Evolutionary conservation across 2,329 filamentous ascomycete species (phyloP), one percentile per base, ranked within the genome.

Genomic region (Colletotrichum liriopes): DNA sequence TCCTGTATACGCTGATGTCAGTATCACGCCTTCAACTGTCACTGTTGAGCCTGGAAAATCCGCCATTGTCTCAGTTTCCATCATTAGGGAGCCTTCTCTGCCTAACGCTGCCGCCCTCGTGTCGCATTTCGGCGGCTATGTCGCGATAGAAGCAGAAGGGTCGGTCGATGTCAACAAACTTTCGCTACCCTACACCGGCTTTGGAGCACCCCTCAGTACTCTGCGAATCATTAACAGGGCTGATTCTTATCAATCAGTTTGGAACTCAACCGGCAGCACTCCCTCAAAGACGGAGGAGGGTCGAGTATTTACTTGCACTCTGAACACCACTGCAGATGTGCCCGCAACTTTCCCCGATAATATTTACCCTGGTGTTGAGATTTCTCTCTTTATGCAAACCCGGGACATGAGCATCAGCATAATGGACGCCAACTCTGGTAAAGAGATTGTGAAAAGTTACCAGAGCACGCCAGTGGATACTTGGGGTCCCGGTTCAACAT

Each of bases 61-160:
- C 1, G 52, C 73, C 0, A 60, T 45, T n/a, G 73, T 79, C 47
- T 75, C 74, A 9, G 74, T 78, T 16, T 71, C 74, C 1, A 5
- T 72, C 16, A 62, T 77, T 8, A 70, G 60, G 5, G 54, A 58
- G 32, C 61, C 71, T 2, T 58, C 16, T 5, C 64, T 74, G 11
- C 35, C 64, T 14, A 63, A 71, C 16, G 67, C 77, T 23, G 49
- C 76, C 3, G 64, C 73, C 1, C 76, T 74, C 12, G 64, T 80
- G 23, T 79, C 79, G 9, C 72, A 79, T 35, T 80, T 79, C 43
- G 75, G 76, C 35, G 79, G 79, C 26, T 79, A 77, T 65, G 71
- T 81, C 41, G 66, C 77, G 23, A 74, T 81, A 54, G 74, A 73
- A 9, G 64, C 64, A 35, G 65, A 71, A 7, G 67, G 67, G 1